Percentiles rank a stretch among this genome's conserved stretches.
Evolutionary conservation across 495 filamentous ascomycete species (phyloP).

Genomic region (Aspergillus carlsbadensis): DNA sequence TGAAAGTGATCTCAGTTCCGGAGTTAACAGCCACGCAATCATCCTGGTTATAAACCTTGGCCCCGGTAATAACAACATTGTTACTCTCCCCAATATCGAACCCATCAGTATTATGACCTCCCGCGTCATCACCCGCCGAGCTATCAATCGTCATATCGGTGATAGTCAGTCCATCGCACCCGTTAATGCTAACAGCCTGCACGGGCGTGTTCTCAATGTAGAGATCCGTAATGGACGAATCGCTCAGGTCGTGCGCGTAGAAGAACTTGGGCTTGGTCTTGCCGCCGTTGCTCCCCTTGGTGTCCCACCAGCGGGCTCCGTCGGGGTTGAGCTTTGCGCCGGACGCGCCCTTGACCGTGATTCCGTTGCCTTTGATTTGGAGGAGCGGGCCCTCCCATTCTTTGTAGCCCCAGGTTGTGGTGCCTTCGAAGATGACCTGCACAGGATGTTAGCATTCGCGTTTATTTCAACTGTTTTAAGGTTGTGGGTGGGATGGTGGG

Average conservation of each 20-base stretch:
- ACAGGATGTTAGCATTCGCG: not conserved
- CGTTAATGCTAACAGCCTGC: slow-evolving; percentile 59
- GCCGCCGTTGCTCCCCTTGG: slow-evolving; percentile 45
- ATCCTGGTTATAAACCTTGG: slow-evolving; percentile 62
- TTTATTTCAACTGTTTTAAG: too few species aligned
- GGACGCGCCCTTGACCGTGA: slow-evolving; percentile 44
- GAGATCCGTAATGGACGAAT: slow-evolving; percentile 43
- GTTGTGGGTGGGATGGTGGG: slow-evolving; percentile 20
- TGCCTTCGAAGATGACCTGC: slow-evolving; percentile 53
- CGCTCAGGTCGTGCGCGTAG: slow-evolving; percentile 39
- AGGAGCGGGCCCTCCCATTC: slow-evolving; percentile 53
- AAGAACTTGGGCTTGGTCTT: slow-evolving; percentile 55
- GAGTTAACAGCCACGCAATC: slow-evolving; percentile 67
- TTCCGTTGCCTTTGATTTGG: slow-evolving; percentile 45
- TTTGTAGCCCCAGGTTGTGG: slow-evolving; percentile 53
- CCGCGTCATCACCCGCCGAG: slow-evolving; percentile 50
- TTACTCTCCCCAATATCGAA: slow-evolving; percentile 59
- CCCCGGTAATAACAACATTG: slow-evolving; percentile 54
- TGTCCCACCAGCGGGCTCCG: slow-evolving; percentile 47
- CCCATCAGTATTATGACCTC: slow-evolving; percentile 63
- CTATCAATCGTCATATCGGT: slow-evolving; percentile 59
- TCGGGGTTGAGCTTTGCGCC: slow-evolving; percentile 45
- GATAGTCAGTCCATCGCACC: slow-evolving; percentile 46
- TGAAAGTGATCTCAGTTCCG: slow-evolving; percentile 55
- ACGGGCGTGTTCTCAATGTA: slow-evolving; percentile 60